A percentile compares a stretch with the other conserved stretches of the same genome.
Conservation (phyloP, 306 rosid species). For the Castanea sativa region DNA sequence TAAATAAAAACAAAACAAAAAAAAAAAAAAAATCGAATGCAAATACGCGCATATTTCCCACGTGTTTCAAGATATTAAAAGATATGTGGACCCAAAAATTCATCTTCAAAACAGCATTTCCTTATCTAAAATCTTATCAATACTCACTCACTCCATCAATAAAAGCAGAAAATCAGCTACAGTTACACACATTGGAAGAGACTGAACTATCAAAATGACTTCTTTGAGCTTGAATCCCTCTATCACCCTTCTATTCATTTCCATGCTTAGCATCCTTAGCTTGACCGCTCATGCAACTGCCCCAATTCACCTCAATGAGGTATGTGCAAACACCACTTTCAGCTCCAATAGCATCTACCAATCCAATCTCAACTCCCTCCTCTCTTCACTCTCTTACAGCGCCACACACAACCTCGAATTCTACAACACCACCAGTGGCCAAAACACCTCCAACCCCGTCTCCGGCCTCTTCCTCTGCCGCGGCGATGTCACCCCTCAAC, state of each 20-base stretch:
- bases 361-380: conserved; percentile 32
- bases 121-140: too few species aligned
- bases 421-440: conserved; percentile 20
- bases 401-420: conserved; percentile 12
- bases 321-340: conserved; percentile 32
- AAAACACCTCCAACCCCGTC: neutral
- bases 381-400: conserved; percentile 43
- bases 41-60: too few species aligned
- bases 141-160: too few species aligned
- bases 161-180: neutral
- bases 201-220: conserved; percentile 1
- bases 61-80: too few species aligned
- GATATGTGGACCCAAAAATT: too few species aligned
- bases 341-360: conserved; percentile 34
- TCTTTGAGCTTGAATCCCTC: neutral
- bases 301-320: conserved; percentile 15
- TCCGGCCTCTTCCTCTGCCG: conserved; percentile 59
- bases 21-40: too few species aligned
- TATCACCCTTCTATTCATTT: conserved; percentile 4
- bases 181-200: neutral
- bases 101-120: too few species aligned
- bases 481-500: conserved; percentile 29
- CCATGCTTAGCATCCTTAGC: conserved; percentile 1
- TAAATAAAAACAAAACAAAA: too few species aligned
- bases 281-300: conserved; percentile 1